phyloP scores from a whole-genome alignment of 331 rosid genomes.

The Quercus phellos region DNA sequence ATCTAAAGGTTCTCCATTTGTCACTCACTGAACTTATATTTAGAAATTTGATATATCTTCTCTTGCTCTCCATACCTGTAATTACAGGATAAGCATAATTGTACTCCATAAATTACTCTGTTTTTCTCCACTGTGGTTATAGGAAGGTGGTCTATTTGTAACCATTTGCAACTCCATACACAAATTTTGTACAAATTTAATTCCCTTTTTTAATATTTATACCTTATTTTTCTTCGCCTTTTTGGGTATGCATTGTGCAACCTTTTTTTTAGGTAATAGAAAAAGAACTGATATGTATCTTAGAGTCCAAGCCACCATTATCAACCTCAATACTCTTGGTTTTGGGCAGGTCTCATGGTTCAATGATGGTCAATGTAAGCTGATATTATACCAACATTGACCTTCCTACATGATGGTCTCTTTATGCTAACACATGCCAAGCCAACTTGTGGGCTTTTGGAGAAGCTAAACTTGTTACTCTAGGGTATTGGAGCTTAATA shows the following conservation, averaged over 20 bases:
- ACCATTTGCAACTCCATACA: not conserved
- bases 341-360: not conserved
- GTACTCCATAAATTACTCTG: not conserved
- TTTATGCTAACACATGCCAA: not conserved
- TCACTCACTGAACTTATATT: slow-evolving; percentile 6
- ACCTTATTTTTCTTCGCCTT: not conserved
- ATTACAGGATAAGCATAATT: not conserved
- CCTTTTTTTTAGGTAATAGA: not conserved
- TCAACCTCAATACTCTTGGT: not conserved
- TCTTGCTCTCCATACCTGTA: slow-evolving; percentile 3
- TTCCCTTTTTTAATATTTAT: not conserved
- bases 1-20: slow-evolving; percentile 54
- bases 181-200: not conserved
- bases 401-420: not conserved
- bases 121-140: not conserved
- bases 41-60: not conserved
- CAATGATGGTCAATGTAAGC: not conserved
- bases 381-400: not conserved
- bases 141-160: not conserved
- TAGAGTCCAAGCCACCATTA: not conserved
- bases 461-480: not conserved
- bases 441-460: not conserved
- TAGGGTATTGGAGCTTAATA: not conserved
- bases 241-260: not conserved
- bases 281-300: not conserved